Evolutionary conservation across 371 early-diverging fungal species (phyloP).

Genomic region (Mucor indicus): DNA sequence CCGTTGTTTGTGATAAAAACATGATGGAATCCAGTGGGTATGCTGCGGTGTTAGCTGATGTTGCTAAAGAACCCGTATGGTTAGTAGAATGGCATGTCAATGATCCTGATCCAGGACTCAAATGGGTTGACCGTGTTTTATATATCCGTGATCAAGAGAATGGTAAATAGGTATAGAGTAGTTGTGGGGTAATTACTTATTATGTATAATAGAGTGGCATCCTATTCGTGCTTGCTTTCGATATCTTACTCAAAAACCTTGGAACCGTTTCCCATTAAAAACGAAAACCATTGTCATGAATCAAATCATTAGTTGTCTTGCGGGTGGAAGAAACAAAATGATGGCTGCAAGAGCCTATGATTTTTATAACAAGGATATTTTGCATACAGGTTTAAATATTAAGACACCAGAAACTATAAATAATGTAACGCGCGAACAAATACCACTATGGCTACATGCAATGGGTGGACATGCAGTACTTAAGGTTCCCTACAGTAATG

Average conservation of each 20-base stretch:
- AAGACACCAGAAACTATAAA: conserved; percentile 90
- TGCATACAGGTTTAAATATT: conserved; percentile 69
- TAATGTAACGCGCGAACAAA: conserved; percentile 83
- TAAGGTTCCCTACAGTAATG: conserved; percentile 93
- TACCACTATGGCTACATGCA: conserved; percentile 82
- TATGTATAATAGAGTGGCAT: conserved; percentile 74
- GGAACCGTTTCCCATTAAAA: conserved; percentile 86
- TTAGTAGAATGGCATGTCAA: conserved; percentile 77
- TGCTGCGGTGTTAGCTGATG: conserved; percentile 86
- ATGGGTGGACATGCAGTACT: conserved; percentile 93
- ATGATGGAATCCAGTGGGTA: conserved; percentile 91
- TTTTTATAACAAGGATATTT: conserved; percentile 82
- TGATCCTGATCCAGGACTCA: conserved; percentile 80
- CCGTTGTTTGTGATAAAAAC: conserved; percentile 91
- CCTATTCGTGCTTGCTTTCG: conserved; percentile 90
- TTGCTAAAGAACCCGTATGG: conserved; percentile 83
- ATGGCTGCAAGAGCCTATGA: conserved; percentile 95
- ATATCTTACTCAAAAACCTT: conserved; percentile 91
- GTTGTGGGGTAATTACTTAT: too few relatives aligned
- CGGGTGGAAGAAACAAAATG: conserved; percentile 94
- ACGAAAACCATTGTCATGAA: conserved; percentile 87
- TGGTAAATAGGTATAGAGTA: conserved; percentile 15
- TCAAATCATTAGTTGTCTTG: conserved; percentile 84
- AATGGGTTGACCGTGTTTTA: conserved; percentile 81
- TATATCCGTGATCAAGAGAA: conserved; percentile 65